Evolutionary conservation across 768 basidiomycete genomes (phyloP).

Genomic region (Suillus weaverae): DNA sequence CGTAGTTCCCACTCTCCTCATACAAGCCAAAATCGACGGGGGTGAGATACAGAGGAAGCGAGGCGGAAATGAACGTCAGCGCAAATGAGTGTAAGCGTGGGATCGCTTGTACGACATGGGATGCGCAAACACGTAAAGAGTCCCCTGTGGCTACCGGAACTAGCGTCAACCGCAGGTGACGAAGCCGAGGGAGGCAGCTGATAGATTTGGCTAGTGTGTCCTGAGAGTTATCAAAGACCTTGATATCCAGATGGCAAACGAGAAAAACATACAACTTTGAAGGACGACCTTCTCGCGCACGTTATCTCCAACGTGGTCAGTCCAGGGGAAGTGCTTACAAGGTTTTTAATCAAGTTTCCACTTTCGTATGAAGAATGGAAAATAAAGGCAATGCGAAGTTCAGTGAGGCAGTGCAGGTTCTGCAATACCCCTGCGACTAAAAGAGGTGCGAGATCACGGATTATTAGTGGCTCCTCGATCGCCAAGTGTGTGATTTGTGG

Average conservation of each 20-base stretch:
- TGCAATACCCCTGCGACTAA: constrained; percentile 60
- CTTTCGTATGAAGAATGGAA: constrained; percentile 77
- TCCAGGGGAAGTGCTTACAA: constrained; percentile 65
- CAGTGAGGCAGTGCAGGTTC: constrained; percentile 52
- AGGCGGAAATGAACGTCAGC: constrained; percentile 64
- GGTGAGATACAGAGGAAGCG: constrained; percentile 48
- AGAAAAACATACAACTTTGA: constrained; percentile 57
- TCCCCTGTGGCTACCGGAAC: constrained; percentile 70
- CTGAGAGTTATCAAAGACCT: constrained; percentile 14
- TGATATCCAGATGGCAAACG: background rate
- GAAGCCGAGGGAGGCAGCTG: constrained; percentile 61
- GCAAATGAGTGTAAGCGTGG: constrained; percentile 66
- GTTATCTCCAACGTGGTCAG: constrained; percentile 64
- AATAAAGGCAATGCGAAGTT: constrained; percentile 64
- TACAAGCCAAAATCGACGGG: constrained; percentile 42
- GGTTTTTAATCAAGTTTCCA: constrained; percentile 64
- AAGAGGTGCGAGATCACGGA: constrained; percentile 67
- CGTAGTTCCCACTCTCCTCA: constrained; percentile 51
- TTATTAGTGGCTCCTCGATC: constrained; percentile 64
- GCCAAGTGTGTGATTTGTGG: constrained; percentile 53
- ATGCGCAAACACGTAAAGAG: constrained; percentile 55
- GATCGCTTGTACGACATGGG: constrained; percentile 61
- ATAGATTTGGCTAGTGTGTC: constrained; percentile 57
- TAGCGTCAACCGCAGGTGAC: constrained; percentile 59
- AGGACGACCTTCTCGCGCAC: constrained; percentile 67